Evolutionary conservation across 176 grass and related monocot genomes (phyloP).

Genomic region (Coix lacrymajobi): DNA sequence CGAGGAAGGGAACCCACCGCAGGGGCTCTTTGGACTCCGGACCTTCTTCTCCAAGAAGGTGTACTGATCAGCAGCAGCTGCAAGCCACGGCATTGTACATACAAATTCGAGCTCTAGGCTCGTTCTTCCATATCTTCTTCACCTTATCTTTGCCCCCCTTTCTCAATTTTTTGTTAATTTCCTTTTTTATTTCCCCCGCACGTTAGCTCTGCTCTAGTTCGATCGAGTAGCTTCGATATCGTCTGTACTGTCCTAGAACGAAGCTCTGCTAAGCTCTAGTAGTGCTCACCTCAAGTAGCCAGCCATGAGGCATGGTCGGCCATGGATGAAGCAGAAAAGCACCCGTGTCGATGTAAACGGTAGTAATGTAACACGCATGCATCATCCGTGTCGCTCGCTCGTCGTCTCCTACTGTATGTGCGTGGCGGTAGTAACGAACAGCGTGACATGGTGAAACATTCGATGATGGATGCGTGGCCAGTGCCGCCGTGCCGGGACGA

Average conservation of each 20-base stretch:
- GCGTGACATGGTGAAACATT: slow-evolving; percentile 16
- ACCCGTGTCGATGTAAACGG: not conserved
- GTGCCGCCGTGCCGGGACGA: not conserved
- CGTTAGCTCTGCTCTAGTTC: not conserved
- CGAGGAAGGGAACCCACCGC: slow-evolving; percentile 29
- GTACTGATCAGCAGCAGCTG: slow-evolving; percentile 35
- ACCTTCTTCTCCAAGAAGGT: slow-evolving; percentile 98
- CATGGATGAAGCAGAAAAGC: not conserved
- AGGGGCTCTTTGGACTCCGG: slow-evolving; percentile 57
- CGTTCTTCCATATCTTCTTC: not conserved
- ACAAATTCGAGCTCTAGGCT: slow-evolving; percentile 15
- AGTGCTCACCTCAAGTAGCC: slow-evolving; percentile 15
- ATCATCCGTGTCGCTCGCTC: not conserved
- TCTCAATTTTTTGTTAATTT: not conserved
- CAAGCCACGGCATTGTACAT: slow-evolving; percentile 25
- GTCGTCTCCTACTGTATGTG: not conserved
- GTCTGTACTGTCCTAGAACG: not conserved
- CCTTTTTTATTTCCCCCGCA: no score
- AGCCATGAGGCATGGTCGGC: not conserved
- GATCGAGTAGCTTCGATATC: slow-evolving; percentile 7
- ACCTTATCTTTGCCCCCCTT: not conserved
- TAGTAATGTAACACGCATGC: not conserved
- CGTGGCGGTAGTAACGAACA: not conserved
- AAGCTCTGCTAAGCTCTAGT: not conserved
- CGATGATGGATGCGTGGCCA: slow-evolving; percentile 11